Conservation (phyloP, 192 early-diverging fungal species). For the Coemansia sp. region DNA sequence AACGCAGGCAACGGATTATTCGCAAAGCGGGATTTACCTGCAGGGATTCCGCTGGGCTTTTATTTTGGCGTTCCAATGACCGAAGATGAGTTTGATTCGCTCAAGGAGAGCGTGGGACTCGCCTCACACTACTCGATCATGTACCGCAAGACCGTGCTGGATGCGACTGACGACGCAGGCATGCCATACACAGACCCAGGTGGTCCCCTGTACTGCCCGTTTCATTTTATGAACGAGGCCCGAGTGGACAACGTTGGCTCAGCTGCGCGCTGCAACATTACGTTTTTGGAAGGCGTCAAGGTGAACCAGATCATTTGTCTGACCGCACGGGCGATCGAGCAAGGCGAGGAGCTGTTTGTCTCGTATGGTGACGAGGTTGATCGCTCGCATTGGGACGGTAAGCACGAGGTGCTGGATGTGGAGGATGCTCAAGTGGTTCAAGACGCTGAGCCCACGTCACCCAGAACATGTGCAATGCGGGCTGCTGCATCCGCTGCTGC, state of each 20-base stretch:
- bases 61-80: conserved; percentile 97
- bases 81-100: conserved; percentile 88
- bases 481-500: conserved; percentile 6
- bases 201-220: conserved; percentile 72
- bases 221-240: conserved; percentile 91
- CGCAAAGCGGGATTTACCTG: conserved; percentile 69
- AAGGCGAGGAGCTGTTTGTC: conserved; percentile 84
- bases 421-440: not conserved
- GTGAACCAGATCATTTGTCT: conserved; percentile 89
- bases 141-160: conserved; percentile 87
- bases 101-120: conserved; percentile 76
- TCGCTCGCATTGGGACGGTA: conserved; percentile 64
- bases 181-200: conserved; percentile 69
- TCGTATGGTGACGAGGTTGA: conserved; percentile 85
- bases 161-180: conserved; percentile 83
- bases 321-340: conserved; percentile 65
- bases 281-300: conserved; percentile 72
- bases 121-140: conserved; percentile 87
- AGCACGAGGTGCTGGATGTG: not conserved
- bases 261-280: conserved; percentile 52
- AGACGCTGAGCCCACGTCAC: not conserved
- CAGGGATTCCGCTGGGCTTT: conserved; percentile 77
- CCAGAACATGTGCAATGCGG: conserved; percentile 5
- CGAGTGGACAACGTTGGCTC: conserved; percentile 21
- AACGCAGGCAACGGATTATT: conserved; percentile 76